These are phyloP conservation scores for Linaria vulgaris DNA, from an alignment of 257 asterid species.

Conservation along the genomic window DNA sequence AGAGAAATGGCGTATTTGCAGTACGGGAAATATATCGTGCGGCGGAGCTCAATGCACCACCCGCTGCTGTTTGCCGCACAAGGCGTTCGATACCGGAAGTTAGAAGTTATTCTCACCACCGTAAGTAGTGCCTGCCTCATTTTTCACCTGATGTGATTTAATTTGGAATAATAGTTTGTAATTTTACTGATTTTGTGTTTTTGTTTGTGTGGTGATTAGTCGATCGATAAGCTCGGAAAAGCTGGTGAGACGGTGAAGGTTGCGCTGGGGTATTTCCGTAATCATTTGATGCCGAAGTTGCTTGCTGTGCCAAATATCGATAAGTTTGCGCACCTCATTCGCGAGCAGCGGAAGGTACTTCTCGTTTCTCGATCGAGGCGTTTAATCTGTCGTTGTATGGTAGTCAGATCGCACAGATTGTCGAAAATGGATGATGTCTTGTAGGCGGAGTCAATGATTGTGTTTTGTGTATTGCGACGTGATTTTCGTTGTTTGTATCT, in stretches of 20 bases:
- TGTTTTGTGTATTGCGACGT: too few species aligned
- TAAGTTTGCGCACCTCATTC: constrained; percentile 68
- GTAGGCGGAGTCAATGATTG: too few species aligned
- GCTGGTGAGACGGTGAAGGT: constrained; percentile 94
- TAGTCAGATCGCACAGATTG: background rate
- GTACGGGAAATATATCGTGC: constrained; percentile 42
- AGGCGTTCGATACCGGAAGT: constrained; percentile 59
- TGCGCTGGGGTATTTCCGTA: constrained; percentile 94
- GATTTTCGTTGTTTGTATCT: too few species aligned
- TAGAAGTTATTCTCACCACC: constrained; percentile 60
- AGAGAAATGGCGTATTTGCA: constrained; percentile 38
- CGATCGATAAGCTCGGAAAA: constrained; percentile 78
- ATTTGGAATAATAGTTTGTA: background rate
- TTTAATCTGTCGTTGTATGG: background rate
- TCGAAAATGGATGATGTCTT: background rate
- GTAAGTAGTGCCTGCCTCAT: constrained; percentile 30
- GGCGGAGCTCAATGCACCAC: constrained; percentile 52
- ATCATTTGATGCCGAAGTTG: constrained; percentile 93
- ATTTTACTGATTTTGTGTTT: background rate
- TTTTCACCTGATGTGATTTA: background rate
- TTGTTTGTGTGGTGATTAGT: constrained; percentile 28
- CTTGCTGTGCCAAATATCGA: constrained; percentile 91
- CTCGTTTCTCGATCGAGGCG: background rate
- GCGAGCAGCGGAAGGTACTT: constrained; percentile 84
- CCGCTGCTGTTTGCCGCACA: constrained; percentile 51